Evolutionary conservation across 306 rosid genomes (phyloP), one percentile per base, ranked within the genome.

Genomic region (Senna siamea): DNA sequence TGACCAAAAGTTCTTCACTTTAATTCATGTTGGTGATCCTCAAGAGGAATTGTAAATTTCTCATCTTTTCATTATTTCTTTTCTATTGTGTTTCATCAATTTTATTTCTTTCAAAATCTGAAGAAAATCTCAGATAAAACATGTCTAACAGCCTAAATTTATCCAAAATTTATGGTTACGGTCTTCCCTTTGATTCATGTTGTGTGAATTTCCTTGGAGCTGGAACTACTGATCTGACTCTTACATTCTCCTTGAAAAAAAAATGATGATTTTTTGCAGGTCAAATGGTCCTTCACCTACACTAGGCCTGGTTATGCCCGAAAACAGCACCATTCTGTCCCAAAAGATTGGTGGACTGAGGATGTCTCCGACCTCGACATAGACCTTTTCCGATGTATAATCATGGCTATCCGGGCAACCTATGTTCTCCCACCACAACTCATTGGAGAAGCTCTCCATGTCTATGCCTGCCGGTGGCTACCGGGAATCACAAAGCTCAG

Each of bases 321-420:
- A 76, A 94, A 89, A 74, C 86, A 81, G 26, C 92, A 85, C 55
- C 86, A 90, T 78, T 85, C 95, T 70, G 97, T 88, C 41, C 97
- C 97, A 12, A 94, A 84, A 75, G 99, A 94, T 83, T 94, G 99
- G 99, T 94, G 99, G 99, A 94, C 97, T 0, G 97, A 94, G 81
- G 99, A 94, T 73, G 78, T 94, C 14, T 80, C 97, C 5, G 94
- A 89, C 77, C 95, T 94, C 7, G 87, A 90, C 77, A 82, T 92
- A 60, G 97, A 94, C 84, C 81, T 87, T 73, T 92, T 94, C 71
- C 83, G 96, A 37, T 92, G 95, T 61, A 79, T 94, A 69, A 75
- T 92, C 66, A 83, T 85, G 75, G 90, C 93, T 8, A 80, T 94
- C 44, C 76, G 93, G 72, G 84, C 99, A 59, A 86, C 93, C 5